phyloP scores from a whole-genome alignment of 164 flowering plant genomes.

The Santalum album region DNA sequence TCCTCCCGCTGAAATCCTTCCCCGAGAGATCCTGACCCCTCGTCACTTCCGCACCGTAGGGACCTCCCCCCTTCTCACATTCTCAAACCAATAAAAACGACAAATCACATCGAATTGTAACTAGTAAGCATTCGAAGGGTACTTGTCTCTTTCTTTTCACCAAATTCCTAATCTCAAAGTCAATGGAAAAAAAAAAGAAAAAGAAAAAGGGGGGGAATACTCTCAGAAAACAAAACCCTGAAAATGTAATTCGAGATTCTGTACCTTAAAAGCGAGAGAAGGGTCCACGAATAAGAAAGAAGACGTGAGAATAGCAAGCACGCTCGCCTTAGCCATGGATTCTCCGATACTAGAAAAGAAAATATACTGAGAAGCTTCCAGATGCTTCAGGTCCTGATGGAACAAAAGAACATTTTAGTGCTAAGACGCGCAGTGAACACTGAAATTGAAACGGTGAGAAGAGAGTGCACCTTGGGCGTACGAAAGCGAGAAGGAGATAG shows the following conservation, averaged over 20 bases:
- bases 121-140: too few relatives aligned
- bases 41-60: slow-evolving; percentile 86
- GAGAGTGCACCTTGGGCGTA: slow-evolving; percentile 10
- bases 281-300: slow-evolving; percentile 67
- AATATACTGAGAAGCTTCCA: slow-evolving; percentile 5
- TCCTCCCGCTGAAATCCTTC: slow-evolving; percentile 86
- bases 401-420: not conserved
- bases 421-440: not conserved
- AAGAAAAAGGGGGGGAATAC: too few relatives aligned
- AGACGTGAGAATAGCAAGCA: slow-evolving; percentile 55
- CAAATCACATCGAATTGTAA: not conserved
- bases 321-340: slow-evolving; percentile 32
- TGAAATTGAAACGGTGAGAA: not conserved
- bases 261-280: slow-evolving; percentile 79
- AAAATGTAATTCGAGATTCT: not conserved
- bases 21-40: slow-evolving; percentile 93
- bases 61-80: slow-evolving; percentile 80
- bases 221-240: not conserved
- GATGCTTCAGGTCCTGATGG: not conserved
- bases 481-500: slow-evolving; percentile 7
- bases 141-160: too few relatives aligned
- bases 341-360: slow-evolving; percentile 24
- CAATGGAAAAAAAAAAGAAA: too few relatives aligned
- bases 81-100: not conserved
- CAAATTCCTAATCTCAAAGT: too few relatives aligned